Percentiles rank a stretch among this genome's conserved stretches.
Evolutionary conservation across 768 basidiomycete genomes (phyloP).

Genomic region (Rhizopogon vinicolor): DNA sequence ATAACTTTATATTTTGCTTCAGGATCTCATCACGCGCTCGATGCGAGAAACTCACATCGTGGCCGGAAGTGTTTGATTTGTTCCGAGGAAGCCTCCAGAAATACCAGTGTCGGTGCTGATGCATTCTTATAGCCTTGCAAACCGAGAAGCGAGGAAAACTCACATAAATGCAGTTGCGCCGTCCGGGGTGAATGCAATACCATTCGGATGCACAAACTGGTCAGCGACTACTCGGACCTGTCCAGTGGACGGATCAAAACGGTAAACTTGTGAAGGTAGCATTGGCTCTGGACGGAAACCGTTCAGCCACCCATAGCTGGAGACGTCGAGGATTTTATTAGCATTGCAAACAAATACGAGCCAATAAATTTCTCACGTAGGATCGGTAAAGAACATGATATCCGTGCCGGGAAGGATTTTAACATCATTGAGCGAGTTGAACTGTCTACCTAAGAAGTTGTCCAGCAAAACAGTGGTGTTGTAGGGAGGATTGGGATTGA

Average conservation of each 20-base stretch:
- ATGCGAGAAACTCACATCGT: conserved; percentile 49
- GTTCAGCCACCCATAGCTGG: conserved; percentile 60
- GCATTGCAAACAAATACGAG: too few species aligned
- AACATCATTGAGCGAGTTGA: conserved; percentile 78
- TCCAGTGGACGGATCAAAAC: conserved; percentile 63
- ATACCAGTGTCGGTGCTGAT: conserved; percentile 27
- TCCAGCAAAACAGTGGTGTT: conserved; percentile 69
- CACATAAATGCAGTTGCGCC: conserved; percentile 65
- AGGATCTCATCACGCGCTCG: background rate
- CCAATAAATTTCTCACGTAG: conserved; percentile 38
- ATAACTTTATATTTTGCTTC: conserved; percentile 38
- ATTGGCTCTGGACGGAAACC: conserved; percentile 63
- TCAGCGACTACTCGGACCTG: conserved; percentile 70
- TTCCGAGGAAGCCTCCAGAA: conserved; percentile 40
- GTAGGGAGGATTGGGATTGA: conserved; percentile 60
- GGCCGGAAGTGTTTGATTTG: conserved; percentile 54
- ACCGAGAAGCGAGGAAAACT: conserved; percentile 12
- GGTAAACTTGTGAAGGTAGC: conserved; percentile 74
- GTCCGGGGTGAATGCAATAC: conserved; percentile 66
- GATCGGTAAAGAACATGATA: conserved; percentile 73
- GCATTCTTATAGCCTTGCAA: conserved; percentile 8
- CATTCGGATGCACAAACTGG: conserved; percentile 70
- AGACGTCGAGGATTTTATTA: background rate
- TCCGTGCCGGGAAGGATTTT: conserved; percentile 66
- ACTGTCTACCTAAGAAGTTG: conserved; percentile 77